These are phyloP conservation scores for Suillus ampliporus DNA, from an alignment of 768 basidiomycete genomes.

Conservation along the genomic window DNA sequence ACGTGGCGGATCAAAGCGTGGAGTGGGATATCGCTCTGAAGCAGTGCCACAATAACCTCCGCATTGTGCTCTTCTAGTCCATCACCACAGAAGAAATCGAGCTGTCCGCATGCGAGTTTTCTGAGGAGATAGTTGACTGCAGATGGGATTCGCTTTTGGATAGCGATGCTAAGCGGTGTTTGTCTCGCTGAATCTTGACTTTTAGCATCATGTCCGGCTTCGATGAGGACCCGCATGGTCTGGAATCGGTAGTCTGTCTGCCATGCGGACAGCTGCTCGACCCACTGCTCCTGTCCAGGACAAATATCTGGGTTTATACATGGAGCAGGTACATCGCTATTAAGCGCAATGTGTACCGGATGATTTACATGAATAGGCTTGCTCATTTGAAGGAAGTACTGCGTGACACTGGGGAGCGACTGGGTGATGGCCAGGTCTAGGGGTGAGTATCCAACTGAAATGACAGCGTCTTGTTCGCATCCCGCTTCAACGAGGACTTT, in stretches of 20 bases:
- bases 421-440: neutral
- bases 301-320: too few species aligned
- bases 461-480: neutral
- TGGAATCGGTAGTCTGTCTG: neutral
- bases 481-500: neutral
- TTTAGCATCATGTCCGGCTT: neutral
- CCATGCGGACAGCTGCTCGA: neutral
- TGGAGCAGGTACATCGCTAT: neutral
- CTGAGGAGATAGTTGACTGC: neutral
- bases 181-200: neutral
- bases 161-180: neutral
- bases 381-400: neutral
- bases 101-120: neutral
- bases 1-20: neutral
- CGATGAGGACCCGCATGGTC: neutral
- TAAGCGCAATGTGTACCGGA: neutral
- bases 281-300: neutral
- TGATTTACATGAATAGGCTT: neutral
- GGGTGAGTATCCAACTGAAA: neutral
- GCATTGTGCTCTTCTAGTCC: neutral
- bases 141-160: neutral
- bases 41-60: neutral
- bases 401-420: neutral
- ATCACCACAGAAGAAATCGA: constrained; percentile 3
- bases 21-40: neutral